Conservation (phyloP, 768 basidiomycete genomes). For the Exidia glandulosa region DNA sequence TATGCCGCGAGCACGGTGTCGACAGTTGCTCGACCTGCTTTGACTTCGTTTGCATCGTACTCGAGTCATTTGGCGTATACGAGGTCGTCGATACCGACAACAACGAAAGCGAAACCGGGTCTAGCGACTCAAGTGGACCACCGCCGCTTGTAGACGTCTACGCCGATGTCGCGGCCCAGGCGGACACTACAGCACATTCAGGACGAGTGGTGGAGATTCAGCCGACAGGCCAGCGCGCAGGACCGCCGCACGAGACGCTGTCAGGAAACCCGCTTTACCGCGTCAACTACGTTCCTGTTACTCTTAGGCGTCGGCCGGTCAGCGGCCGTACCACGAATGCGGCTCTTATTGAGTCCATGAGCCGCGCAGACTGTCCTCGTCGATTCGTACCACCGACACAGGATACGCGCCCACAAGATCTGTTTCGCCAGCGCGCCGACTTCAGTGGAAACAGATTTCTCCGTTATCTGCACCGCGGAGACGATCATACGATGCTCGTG, state of each 20-base stretch:
- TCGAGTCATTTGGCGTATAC: not conserved
- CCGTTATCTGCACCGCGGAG: not conserved
- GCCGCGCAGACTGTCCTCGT: not conserved
- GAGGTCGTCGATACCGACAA: not conserved
- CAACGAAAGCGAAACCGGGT: not conserved
- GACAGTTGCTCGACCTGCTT: not conserved
- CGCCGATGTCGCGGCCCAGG: not conserved
- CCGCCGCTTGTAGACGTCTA: not conserved
- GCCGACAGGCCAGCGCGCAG: not conserved
- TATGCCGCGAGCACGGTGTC: not conserved
- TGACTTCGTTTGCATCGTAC: not conserved
- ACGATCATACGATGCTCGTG: constrained; percentile 2
- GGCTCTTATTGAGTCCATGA: not conserved
- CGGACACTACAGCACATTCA: not conserved
- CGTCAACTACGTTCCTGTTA: not conserved
- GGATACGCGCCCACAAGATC: not conserved
- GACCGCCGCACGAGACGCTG: not conserved
- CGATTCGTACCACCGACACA: not conserved
- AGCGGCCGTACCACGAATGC: not conserved
- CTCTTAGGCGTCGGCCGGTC: not conserved
- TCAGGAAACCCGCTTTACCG: not conserved
- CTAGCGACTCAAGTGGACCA: not conserved
- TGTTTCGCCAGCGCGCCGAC: not conserved
- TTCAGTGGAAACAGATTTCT: not conserved
- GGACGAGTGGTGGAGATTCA: not conserved